Evolutionary conservation across 2,329 filamentous ascomycete genomes (phyloP), one percentile per base, ranked within the genome.

Genomic region (Emmonsia crescens): DNA sequence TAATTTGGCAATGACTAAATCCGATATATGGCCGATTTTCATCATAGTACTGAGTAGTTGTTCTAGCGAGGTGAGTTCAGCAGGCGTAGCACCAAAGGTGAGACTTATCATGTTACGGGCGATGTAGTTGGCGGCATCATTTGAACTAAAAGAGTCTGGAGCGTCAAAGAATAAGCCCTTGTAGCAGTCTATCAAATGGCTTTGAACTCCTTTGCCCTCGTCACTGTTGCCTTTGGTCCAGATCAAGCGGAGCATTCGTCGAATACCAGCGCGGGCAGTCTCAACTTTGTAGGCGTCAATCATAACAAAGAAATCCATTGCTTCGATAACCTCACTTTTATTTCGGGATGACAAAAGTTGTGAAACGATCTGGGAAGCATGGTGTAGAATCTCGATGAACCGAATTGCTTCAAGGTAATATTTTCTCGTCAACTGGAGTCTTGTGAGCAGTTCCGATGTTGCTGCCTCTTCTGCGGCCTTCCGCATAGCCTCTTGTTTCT

Each of bases 171-270:
- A 99, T 0, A 99, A 83, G 24, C 90, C 86, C 72, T 89, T 94
- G 79, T 99, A 99, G 74, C 91, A 96, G 68, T 99, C 94, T 66
- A 99, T 96, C 36, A 99, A 82, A 75, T 99, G 94, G 1, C 89
- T 89, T 73, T 99, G 95, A 1, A 99, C 92, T 61, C 94, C 94
- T 77, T 97, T 99, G 69, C 95, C 94, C 80, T 99, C 95, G 70
- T 99, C 94, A 69, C 91, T 97, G 76, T 97, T 99, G 68, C 94
- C 93, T 77, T 99, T 99, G 66, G 94, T 99, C 94, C 94, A 99
- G 74, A 99, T 99, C 24, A 99, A 81, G 60, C 93, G 87, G 65
- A 99, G 82, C 94, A 99, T 99, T 62, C 91, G 88, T 63, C 93
- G 85, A 70, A 99, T 97, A 62, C 95, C 94, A 46, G 88, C 78